Evolutionary conservation across 2,329 filamentous ascomycete genomes (phyloP).

Genomic region (Nannizziopsis barbatae): DNA sequence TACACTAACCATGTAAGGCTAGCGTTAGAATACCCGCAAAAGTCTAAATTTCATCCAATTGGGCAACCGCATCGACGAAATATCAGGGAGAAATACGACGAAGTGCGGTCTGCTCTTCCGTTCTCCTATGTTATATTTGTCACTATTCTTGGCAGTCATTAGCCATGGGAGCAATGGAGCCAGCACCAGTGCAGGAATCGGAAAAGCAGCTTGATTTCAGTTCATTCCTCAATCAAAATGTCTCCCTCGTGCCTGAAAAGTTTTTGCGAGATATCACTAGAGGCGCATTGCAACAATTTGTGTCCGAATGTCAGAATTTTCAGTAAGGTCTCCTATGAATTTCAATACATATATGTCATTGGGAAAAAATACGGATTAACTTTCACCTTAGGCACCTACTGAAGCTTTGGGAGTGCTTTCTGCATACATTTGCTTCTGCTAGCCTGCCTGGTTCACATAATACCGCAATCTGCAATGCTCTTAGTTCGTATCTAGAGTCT

Average conservation of each 20-base stretch:
- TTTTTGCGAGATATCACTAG: slow-evolving; percentile 11
- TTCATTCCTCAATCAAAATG: neutral
- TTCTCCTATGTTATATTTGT: too few species aligned
- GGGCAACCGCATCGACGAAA: too few species aligned
- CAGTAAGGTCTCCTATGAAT: slow-evolving; percentile 8
- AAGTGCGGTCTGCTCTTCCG: too few species aligned
- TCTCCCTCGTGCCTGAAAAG: slow-evolving; percentile 8
- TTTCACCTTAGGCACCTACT: slow-evolving; percentile 15
- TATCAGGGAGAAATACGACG: too few species aligned
- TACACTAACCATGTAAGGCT: neutral
- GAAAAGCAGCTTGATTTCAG: neutral
- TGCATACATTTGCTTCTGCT: slow-evolving; percentile 32
- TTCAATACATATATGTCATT: neutral
- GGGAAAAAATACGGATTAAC: neutral
- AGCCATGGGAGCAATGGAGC: neutral
- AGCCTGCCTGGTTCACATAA: slow-evolving; percentile 32
- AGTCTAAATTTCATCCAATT: neutral
- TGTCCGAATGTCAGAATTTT: slow-evolving; percentile 8
- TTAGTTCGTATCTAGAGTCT: slow-evolving; percentile 35
- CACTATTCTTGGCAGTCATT: too few species aligned
- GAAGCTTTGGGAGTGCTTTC: slow-evolving; percentile 31
- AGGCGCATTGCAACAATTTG: slow-evolving; percentile 12
- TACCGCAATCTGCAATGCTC: slow-evolving; percentile 34
- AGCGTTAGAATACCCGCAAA: neutral
- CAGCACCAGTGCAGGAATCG: neutral